phyloP scores from a whole-genome alignment of 2,329 filamentous ascomycete species.

The Cercospora zeae-maydis region DNA sequence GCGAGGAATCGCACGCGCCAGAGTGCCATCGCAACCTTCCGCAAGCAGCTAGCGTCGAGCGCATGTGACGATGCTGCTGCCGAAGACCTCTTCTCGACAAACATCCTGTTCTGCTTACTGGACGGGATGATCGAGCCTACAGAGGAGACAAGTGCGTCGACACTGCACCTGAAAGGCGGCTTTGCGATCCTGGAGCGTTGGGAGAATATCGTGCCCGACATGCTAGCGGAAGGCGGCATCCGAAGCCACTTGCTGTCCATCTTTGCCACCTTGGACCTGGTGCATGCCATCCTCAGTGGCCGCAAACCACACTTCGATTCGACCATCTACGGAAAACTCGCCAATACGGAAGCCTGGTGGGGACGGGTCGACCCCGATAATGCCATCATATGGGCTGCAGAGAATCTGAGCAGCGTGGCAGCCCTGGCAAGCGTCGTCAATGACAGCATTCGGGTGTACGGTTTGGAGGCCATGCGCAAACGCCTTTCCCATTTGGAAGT shows the following conservation, averaged over 20 bases:
- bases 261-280: slow-evolving; percentile 18
- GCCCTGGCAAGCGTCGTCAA: slow-evolving; percentile 11
- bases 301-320: slow-evolving; percentile 17
- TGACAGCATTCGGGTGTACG: background rate
- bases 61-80: slow-evolving; percentile 7
- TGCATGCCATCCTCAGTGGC: slow-evolving; percentile 15
- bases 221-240: slow-evolving; percentile 15
- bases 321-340: slow-evolving; percentile 12
- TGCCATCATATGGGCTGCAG: background rate
- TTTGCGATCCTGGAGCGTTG: slow-evolving; percentile 23
- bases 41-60: slow-evolving; percentile 10
- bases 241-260: slow-evolving; percentile 17
- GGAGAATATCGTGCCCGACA: slow-evolving; percentile 9
- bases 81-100: slow-evolving; percentile 16
- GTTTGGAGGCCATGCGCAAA: background rate
- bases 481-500: background rate
- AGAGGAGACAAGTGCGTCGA: slow-evolving; percentile 15
- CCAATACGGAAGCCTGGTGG: slow-evolving; percentile 19
- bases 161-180: slow-evolving; percentile 19
- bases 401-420: slow-evolving; percentile 12
- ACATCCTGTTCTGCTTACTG: slow-evolving; percentile 16
- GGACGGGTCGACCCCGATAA: slow-evolving; percentile 10
- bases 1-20: slow-evolving; percentile 14
- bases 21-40: slow-evolving; percentile 17
- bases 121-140: slow-evolving; percentile 22